Conservation (phyloP, 1,284 basidiomycete species). For the Butyriboletus appendiculatus region DNA sequence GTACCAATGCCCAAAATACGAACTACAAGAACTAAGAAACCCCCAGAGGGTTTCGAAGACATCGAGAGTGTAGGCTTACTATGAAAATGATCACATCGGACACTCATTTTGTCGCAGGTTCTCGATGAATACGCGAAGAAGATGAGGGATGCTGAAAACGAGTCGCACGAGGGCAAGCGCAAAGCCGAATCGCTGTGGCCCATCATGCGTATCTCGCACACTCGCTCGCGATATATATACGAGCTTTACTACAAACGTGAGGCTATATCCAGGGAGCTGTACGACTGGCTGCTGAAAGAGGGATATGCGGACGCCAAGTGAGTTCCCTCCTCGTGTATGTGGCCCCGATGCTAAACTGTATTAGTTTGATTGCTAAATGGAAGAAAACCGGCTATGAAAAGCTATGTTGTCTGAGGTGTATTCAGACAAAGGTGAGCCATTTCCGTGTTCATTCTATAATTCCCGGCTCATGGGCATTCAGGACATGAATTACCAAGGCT, state of each 20-base stretch:
- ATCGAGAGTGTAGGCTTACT: conserved; percentile 69
- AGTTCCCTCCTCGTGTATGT: conserved; percentile 37
- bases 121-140: conserved; percentile 95
- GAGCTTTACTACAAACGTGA: conserved; percentile 99
- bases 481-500: conserved; percentile 99
- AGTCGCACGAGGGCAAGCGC: conserved; percentile 96
- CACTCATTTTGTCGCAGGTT: conserved; percentile 50
- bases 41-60: conserved; percentile 97
- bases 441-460: conserved; percentile 8
- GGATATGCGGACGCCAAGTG: conserved; percentile 98
- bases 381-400: conserved; percentile 99
- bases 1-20: conserved; percentile 90
- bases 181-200: conserved; percentile 98
- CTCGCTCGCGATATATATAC: conserved; percentile 95
- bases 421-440: conserved; percentile 81
- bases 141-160: conserved; percentile 97
- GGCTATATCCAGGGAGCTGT: conserved; percentile 90
- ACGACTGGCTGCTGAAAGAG: conserved; percentile 98
- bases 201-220: conserved; percentile 97
- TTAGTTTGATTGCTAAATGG: conserved; percentile 97
- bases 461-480: conserved; percentile 35
- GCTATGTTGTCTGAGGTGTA: conserved; percentile 95
- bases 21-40: conserved; percentile 92
- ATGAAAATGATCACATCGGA: background rate
- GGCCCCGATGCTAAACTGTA: conserved; percentile 8